phyloP scores from a whole-genome alignment of 2,329 filamentous ascomycete genomes.

The Xenosphaeropsis pyriputrescens region DNA sequence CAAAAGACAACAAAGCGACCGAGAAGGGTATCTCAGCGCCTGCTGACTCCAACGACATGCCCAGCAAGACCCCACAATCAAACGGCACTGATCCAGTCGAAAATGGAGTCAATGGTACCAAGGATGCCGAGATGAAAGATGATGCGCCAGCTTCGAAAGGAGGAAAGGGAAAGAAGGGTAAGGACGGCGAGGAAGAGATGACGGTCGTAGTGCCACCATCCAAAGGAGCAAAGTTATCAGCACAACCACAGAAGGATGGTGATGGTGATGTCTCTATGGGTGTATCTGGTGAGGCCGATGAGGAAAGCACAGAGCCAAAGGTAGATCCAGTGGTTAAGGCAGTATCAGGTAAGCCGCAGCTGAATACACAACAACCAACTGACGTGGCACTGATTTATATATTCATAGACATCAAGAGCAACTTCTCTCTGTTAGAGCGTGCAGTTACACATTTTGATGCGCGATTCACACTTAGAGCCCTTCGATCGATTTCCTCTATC shows the following conservation, averaged over 20 bases:
- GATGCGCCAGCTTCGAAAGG: conserved; percentile 42
- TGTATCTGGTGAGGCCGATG: conserved; percentile 22
- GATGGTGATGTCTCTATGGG: conserved; percentile 63
- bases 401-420: conserved; percentile 75
- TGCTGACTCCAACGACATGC: conserved; percentile 31
- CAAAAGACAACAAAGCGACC: neutral
- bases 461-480: conserved; percentile 83
- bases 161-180: conserved; percentile 48
- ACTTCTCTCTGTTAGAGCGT: conserved; percentile 81
- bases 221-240: conserved; percentile 45
- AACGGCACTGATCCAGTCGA: conserved; percentile 57
- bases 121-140: conserved; percentile 61
- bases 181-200: conserved; percentile 64
- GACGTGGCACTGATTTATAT: neutral
- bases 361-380: too few species aligned
- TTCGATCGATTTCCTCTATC: conserved; percentile 89
- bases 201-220: conserved; percentile 65
- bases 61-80: conserved; percentile 51
- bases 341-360: conserved; percentile 36
- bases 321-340: conserved; percentile 46
- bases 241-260: conserved; percentile 38
- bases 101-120: conserved; percentile 49
- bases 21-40: conserved; percentile 1
- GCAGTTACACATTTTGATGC: conserved; percentile 89
- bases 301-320: conserved; percentile 23